Evolutionary conservation across 495 filamentous ascomycete species (phyloP).

Genomic region (Penicillium cataractarum): DNA sequence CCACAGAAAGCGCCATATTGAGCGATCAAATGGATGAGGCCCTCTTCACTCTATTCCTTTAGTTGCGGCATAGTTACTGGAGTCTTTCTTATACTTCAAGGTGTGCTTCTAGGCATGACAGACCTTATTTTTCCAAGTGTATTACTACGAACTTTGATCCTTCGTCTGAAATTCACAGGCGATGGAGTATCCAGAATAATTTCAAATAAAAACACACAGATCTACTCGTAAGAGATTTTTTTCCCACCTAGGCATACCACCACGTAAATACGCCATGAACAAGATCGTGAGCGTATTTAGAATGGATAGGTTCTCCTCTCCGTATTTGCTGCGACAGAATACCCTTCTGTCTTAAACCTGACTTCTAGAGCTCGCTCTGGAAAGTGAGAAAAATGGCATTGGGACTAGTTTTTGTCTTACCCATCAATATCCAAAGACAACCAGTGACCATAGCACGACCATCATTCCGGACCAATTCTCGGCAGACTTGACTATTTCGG

Average conservation of each 20-base stretch:
- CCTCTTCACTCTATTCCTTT: background rate
- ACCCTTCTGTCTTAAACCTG: no score
- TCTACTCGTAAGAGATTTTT: no score
- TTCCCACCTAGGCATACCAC: no score
- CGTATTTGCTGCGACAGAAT: no score
- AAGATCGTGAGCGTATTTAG: no score
- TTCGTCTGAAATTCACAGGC: background rate
- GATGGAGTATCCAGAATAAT: background rate
- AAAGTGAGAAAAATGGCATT: no score
- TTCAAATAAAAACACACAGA: background rate
- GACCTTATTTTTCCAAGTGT: background rate
- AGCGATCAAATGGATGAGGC: background rate
- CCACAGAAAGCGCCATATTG: background rate
- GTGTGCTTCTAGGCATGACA: background rate
- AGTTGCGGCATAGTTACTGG: background rate
- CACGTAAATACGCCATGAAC: no score
- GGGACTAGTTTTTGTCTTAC: background rate
- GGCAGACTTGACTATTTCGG: slow-evolving; percentile 8
- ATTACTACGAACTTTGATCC: background rate
- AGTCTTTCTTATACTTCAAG: background rate
- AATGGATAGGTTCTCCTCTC: no score
- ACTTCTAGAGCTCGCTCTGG: no score
- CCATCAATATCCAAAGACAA: background rate
- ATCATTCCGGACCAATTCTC: background rate
- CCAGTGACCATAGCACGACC: background rate